Evolutionary conservation across 805 yeast genomes (phyloP).

Genomic region (Wickerhamiella azymoides): DNA sequence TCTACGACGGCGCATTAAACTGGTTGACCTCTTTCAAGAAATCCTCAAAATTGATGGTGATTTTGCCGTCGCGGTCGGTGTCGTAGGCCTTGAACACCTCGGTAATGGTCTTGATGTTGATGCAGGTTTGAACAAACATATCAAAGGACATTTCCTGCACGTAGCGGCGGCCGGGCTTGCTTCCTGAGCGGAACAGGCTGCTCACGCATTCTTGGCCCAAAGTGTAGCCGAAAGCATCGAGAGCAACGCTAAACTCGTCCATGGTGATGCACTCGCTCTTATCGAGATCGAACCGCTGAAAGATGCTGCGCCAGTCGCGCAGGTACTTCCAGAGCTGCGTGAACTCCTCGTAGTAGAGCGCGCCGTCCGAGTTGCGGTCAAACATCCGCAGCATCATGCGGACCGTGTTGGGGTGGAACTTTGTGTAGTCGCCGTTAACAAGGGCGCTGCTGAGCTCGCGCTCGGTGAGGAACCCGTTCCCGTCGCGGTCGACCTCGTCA

Average conservation of each 20-base stretch:
- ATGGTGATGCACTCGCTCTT: conserved; percentile 46
- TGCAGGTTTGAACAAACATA: conserved; percentile 65
- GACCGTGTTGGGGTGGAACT: conserved; percentile 47
- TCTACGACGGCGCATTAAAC: conserved; percentile 6
- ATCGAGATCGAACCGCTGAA: conserved; percentile 47
- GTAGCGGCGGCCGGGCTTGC: conserved; percentile 26
- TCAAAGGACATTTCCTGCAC: conserved; percentile 48
- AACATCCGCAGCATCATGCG: conserved; percentile 49
- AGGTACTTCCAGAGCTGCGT: conserved; percentile 54
- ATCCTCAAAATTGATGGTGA: conserved; percentile 28
- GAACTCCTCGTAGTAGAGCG: conserved; percentile 45
- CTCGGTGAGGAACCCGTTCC: conserved; percentile 41
- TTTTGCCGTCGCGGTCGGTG: conserved; percentile 49
- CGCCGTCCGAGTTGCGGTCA: conserved; percentile 35
- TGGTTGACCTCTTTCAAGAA: conserved; percentile 17
- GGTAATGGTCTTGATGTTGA: conserved; percentile 62
- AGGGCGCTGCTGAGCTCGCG: conserved; percentile 45
- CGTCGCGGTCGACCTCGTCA: conserved; percentile 40
- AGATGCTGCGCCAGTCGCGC: conserved; percentile 50
- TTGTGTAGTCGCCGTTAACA: conserved; percentile 49
- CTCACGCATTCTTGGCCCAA: conserved; percentile 43
- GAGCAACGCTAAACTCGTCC: conserved; percentile 48
- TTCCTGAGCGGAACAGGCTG: conserved; percentile 44
- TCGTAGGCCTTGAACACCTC: conserved; percentile 70
- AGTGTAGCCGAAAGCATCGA: conserved; percentile 53